These are phyloP conservation scores for Podospora pseudocomata DNA, from an alignment of 495 filamentous ascomycete genomes.

Conservation along the genomic window DNA sequence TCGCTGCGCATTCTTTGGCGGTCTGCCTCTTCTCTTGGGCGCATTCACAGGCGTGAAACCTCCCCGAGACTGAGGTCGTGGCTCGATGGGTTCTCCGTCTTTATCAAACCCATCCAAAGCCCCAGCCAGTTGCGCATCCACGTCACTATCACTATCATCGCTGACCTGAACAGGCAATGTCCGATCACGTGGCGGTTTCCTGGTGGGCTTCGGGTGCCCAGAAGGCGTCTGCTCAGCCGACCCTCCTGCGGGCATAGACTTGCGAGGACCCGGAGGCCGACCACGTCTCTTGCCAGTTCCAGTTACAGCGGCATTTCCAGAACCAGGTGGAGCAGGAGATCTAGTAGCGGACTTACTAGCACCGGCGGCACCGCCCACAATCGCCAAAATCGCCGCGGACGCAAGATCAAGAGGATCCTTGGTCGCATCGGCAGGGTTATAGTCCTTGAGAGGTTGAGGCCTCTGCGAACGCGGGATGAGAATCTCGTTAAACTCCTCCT, in stretches of 20 bases:
- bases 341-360: not conserved
- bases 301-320: not conserved
- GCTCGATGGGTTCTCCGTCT: conserved; percentile 24
- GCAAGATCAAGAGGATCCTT: conserved; percentile 42
- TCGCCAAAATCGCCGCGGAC: conserved; percentile 28
- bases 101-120: conserved; percentile 31
- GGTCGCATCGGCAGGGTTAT: conserved; percentile 17
- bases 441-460: conserved; percentile 18
- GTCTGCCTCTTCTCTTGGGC: conserved; percentile 28
- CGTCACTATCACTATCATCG: conserved; percentile 10
- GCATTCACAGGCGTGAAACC: not conserved
- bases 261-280: conserved; percentile 20
- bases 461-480: conserved; percentile 28
- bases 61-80: not conserved
- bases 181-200: conserved; percentile 23
- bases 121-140: conserved; percentile 27
- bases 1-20: conserved; percentile 18
- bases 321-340: not conserved
- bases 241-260: conserved; percentile 6
- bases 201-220: not conserved
- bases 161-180: not conserved
- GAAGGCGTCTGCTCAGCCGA: conserved; percentile 2
- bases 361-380: conserved; percentile 6
- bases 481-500: conserved; percentile 39
- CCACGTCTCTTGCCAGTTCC: conserved; percentile 23